phyloP scores from a whole-genome alignment of 495 filamentous ascomycete species.

The Aspergillus campestris region DNA sequence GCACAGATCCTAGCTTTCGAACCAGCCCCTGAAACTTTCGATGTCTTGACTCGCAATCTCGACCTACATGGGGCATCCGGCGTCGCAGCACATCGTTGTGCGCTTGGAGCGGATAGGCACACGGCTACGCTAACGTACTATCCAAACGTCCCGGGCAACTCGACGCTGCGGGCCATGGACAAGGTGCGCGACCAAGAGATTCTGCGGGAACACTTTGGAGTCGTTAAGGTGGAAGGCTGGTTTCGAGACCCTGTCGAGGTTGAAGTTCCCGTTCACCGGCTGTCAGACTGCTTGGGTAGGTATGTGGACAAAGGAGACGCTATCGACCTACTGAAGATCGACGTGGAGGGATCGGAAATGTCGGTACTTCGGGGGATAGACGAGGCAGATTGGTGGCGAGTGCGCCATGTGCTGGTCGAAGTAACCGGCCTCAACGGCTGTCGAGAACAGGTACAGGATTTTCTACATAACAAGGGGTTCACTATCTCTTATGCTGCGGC shows the following conservation, averaged over 20 bases:
- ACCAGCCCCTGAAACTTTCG: constrained; percentile 16
- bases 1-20: constrained; percentile 19
- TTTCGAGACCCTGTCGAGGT: background rate
- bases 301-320: background rate
- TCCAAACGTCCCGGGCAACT: background rate
- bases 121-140: background rate
- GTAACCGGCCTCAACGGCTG: background rate
- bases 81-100: background rate
- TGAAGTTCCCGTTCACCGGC: background rate
- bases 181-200: background rate
- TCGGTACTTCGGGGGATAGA: background rate
- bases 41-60: constrained; percentile 12
- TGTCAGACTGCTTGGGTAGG: background rate
- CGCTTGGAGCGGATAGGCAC: background rate
- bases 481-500: too few species aligned
- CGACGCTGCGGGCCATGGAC: background rate
- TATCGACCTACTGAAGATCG: constrained; percentile 1
- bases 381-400: background rate
- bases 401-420: background rate
- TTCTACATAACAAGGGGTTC: too few species aligned
- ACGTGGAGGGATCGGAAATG: constrained; percentile 1
- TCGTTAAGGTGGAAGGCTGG: background rate
- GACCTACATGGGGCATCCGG: background rate
- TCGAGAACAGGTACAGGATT: too few species aligned
- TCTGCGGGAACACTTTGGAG: background rate